Conservation (phyloP, 2,329 filamentous ascomycete genomes). For the Stachybotrys echinatus region DNA sequence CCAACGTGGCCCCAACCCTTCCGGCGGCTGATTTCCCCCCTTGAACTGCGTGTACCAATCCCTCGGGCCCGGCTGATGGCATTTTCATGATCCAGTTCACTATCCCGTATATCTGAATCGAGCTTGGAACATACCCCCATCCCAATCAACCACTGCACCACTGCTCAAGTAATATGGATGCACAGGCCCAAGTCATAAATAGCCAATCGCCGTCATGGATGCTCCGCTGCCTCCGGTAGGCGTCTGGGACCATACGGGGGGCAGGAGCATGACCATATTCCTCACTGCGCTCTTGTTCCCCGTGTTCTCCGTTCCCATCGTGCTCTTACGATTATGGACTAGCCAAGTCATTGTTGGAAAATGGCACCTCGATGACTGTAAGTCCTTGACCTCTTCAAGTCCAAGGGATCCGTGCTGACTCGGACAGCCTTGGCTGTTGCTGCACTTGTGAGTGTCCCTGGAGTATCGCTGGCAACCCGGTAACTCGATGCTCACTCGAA, state of each 20-base stretch:
- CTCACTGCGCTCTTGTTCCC: not conserved
- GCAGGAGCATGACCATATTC: not conserved
- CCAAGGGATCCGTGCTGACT: not conserved
- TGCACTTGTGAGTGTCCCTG: not conserved
- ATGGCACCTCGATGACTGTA: constrained; percentile 10
- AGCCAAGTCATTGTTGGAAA: constrained; percentile 4
- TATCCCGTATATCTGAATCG: too few species aligned
- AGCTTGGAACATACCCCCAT: too few species aligned
- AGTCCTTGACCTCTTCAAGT: not conserved
- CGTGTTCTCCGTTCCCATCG: constrained; percentile 2
- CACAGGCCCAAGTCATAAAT: not conserved
- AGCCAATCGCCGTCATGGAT: not conserved
- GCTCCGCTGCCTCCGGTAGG: not conserved
- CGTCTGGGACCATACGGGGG: not conserved
- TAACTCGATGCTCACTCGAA: too few species aligned
- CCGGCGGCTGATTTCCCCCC: too few species aligned
- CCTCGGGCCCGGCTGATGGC: too few species aligned
- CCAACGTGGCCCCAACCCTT: too few species aligned
- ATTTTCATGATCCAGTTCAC: too few species aligned
- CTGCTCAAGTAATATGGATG: too few species aligned
- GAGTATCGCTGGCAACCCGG: too few species aligned
- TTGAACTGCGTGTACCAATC: too few species aligned
- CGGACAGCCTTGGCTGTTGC: not conserved
- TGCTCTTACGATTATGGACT: constrained; percentile 7
- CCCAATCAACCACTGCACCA: too few species aligned